These are phyloP conservation scores for Sclerotinia trifoliorum DNA, from an alignment of 2,329 filamentous ascomycete genomes.

Conservation along the genomic window DNA sequence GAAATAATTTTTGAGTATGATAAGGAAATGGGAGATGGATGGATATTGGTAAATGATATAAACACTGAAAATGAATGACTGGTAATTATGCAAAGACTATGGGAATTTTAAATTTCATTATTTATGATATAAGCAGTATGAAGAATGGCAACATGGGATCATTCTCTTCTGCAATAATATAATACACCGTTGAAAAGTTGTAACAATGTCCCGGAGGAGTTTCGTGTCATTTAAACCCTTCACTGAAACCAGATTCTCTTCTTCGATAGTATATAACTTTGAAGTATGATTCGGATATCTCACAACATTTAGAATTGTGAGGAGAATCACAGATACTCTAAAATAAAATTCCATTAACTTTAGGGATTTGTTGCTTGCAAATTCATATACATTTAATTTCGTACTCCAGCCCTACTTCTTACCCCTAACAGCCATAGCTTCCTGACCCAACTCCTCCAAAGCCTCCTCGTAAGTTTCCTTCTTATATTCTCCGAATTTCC, in stretches of 20 bases:
- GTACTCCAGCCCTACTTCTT: not conserved
- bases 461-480: slow-evolving; percentile 51
- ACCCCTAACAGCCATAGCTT: slow-evolving; percentile 21
- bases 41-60: not conserved
- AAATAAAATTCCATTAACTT: not conserved
- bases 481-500: slow-evolving; percentile 43
- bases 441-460: slow-evolving; percentile 42
- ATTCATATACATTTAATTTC: not conserved
- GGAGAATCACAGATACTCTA: not conserved
- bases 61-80: not conserved
- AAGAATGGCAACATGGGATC: no score
- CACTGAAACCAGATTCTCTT: not conserved
- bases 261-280: not conserved
- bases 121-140: no score
- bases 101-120: no score
- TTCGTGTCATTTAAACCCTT: no score
- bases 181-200: no score
- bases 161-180: no score
- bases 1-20: slow-evolving; percentile 38
- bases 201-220: no score
- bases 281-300: not conserved
- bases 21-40: not conserved
- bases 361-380: not conserved
- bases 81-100: not conserved
- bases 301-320: not conserved